A percentile compares a stretch with the other conserved stretches of the same genome.
Conservation (phyloP, 1,284 basidiomycete genomes). For the Ustilago sp. region DNA sequence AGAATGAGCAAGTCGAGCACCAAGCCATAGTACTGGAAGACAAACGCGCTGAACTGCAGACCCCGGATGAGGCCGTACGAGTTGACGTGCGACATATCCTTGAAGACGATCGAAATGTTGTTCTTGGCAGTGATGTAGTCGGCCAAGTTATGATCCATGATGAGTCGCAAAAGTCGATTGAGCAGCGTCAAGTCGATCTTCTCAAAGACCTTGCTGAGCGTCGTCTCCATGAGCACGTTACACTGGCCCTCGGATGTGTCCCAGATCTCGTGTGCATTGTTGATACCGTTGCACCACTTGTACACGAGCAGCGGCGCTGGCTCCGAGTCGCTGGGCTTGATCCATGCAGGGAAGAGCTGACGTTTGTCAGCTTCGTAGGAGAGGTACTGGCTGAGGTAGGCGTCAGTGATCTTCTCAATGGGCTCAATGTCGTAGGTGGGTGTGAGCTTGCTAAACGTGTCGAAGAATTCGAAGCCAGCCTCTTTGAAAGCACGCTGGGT, state of each 20-base stretch:
- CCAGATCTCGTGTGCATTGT: constrained; percentile 68
- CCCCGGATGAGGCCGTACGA: constrained; percentile 69
- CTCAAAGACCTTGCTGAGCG: constrained; percentile 67
- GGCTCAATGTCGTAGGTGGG: constrained; percentile 69
- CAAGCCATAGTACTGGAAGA: constrained; percentile 70
- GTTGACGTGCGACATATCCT: constrained; percentile 70
- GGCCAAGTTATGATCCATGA: constrained; percentile 69
- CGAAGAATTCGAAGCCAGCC: constrained; percentile 68
- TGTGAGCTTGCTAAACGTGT: constrained; percentile 67
- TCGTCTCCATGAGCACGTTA: constrained; percentile 69
- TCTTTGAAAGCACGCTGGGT: constrained; percentile 70
- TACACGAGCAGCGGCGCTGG: constrained; percentile 69
- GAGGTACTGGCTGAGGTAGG: constrained; percentile 69
- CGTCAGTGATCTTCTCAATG: constrained; percentile 70
- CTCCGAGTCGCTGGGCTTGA: constrained; percentile 69
- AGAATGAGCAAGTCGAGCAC: constrained; percentile 68
- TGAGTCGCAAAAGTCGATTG: constrained; percentile 67
- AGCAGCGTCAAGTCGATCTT: constrained; percentile 69
- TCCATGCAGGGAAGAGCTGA: constrained; percentile 69
- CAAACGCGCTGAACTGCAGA: constrained; percentile 68
- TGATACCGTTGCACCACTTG: constrained; percentile 70
- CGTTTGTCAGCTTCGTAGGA: constrained; percentile 69
- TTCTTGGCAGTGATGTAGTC: constrained; percentile 70
- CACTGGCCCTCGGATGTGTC: constrained; percentile 68
- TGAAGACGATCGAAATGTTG: constrained; percentile 69